Evolutionary conservation across 2,329 filamentous ascomycete species (phyloP), one percentile per base, ranked within the genome.

Genomic region (Penicillium frequentans): DNA sequence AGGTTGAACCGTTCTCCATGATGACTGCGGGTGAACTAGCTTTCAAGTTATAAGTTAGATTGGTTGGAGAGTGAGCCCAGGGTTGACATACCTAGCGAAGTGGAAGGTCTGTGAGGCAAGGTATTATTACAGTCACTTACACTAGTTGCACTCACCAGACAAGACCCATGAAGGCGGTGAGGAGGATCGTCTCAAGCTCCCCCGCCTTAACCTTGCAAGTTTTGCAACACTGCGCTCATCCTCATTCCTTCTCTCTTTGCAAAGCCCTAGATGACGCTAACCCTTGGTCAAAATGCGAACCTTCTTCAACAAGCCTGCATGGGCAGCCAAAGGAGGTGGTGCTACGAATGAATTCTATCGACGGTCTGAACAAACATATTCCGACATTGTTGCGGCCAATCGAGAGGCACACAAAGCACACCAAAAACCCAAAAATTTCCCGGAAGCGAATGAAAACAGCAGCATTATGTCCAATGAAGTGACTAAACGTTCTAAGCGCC

Each of bases 1-100:
- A 73, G 43, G 78, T 77, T 61, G 82, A 81, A 60, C 85, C 86
- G 80, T 93, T 93, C 78, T 93, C 91, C 90, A 93, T 95, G 59
- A 45, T 66, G 3, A 16, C 48, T 7, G 35, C 43, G 23, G 39
- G 47, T 35, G 14, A 27, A 27, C 26, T 35, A 16, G 23, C 29
- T 14, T 10, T n/a, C n/a, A 23, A 27, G 7, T 8, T 49, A 46
- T 56, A 5, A 7, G 11, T 26, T 2, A 10, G 11, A 10, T 21
- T 16, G 33, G 27, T 3, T 16, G 9, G 10, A 16, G 51, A 21
- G 23, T 39, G 44, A 21, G 21, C 13, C 21, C 16, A 26, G 13
- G 50, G 6, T 24, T 10, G 19, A 43, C 21, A 21, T 2, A 42
- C 35, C 31, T 51, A 11, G 16, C 26, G n/a, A 50, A 39, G 13